Conservation (phyloP, 331 rosid species). For the Acacia concinna region DNA sequence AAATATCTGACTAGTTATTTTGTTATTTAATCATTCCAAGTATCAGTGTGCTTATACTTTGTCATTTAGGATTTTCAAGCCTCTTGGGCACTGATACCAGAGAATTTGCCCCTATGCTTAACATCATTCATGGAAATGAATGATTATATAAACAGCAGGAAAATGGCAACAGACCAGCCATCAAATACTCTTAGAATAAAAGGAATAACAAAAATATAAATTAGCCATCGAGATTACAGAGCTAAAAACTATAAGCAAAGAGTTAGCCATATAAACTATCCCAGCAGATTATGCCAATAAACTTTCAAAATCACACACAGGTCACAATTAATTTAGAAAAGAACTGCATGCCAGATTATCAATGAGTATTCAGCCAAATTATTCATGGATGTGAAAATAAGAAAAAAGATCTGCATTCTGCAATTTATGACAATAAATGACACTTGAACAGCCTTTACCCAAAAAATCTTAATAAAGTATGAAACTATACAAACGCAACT, state of each 20-base stretch:
- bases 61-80: background rate
- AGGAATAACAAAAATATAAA: background rate
- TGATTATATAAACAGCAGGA: background rate
- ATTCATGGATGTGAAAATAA: background rate
- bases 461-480: background rate
- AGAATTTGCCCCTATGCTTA: background rate
- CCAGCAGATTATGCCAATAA: background rate
- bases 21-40: too few relatives aligned
- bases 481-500: background rate
- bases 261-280: background rate
- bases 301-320: background rate
- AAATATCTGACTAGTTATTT: too few relatives aligned
- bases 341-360: background rate
- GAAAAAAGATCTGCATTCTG: background rate
- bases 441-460: background rate
- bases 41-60: too few relatives aligned
- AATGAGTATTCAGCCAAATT: background rate
- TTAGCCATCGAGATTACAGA: background rate
- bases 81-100: background rate
- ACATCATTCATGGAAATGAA: background rate
- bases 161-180: background rate
- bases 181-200: background rate
- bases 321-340: background rate
- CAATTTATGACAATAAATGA: background rate
- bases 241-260: background rate